Percentiles rank a stretch among this genome's conserved stretches.
phyloP scores from a whole-genome alignment of 805 yeast genomes.

The Saccharomycodes ludwigii region DNA sequence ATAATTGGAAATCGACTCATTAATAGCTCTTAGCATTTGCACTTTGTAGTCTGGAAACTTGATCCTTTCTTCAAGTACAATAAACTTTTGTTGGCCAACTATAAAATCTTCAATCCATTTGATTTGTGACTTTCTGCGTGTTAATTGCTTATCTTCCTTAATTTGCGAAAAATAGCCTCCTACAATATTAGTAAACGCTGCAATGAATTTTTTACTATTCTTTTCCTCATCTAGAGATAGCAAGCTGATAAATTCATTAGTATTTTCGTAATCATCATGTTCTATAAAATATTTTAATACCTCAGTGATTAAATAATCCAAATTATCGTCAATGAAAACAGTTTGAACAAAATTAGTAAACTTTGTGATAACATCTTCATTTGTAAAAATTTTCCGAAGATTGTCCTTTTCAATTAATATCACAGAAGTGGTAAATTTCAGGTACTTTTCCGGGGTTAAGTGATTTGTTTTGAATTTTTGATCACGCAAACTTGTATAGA shows the following conservation, averaged over 20 bases:
- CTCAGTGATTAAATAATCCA: conserved; percentile 1
- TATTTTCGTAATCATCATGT: not conserved
- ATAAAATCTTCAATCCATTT: conserved; percentile 56
- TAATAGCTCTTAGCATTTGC: conserved; percentile 40
- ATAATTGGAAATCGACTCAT: conserved; percentile 48
- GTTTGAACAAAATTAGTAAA: conserved; percentile 12
- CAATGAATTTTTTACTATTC: conserved; percentile 5
- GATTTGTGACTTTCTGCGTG: conserved; percentile 28
- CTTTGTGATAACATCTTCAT: conserved; percentile 15
- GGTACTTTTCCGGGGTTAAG: conserved; percentile 43
- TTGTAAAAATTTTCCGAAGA: conserved; percentile 11
- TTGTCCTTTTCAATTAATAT: conserved; percentile 47
- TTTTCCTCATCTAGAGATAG: conserved; percentile 2
- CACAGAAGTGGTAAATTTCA: conserved; percentile 38
- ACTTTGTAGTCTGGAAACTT: conserved; percentile 40
- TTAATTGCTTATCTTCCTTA: conserved; percentile 8
- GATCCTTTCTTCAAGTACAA: conserved; percentile 32
- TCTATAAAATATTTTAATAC: conserved; percentile 3
- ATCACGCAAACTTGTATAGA: conserved; percentile 38
- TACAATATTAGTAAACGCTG: conserved; percentile 7
- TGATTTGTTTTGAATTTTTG: conserved; percentile 29
- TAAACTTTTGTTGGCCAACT: conserved; percentile 37
- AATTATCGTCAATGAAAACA: conserved; percentile 13
- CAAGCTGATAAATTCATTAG: conserved; percentile 2
- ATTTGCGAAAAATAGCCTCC: conserved; percentile 5